Base-by-base conservation (phyloP, 495 filamentous ascomycete species). In the Chaetomium fimeti region DNA sequence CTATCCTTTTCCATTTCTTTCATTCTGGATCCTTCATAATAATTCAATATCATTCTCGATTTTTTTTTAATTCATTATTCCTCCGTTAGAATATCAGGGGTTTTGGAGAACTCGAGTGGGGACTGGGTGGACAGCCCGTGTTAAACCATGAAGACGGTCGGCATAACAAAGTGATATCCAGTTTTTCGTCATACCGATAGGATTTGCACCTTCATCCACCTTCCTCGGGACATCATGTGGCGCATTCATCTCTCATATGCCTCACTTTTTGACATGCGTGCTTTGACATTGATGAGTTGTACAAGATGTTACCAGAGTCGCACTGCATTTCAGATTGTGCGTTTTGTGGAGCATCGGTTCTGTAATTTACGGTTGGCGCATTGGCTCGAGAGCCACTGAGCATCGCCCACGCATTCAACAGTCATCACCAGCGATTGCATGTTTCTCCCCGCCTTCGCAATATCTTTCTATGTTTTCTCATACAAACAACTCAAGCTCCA, bases 391-490 rank as follows among this genome's bases (percentile, higher is more conserved):
- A 15, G 12, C 8, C 53, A 36, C 53, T 18, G 53, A 40, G 27
- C 18, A 4, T 36, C 29, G 32, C 38, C 53, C 53, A 56, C 32
- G 8, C 53, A 38, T 56, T 40, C 53, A 56, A 40, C n/a, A 20
- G 53, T 38, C 5, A 24, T 9, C 53, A 25, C 55, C 20, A 9
- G 42, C 7, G 43, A 60, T 60, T 27, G 28, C 18, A 32, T 20
- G 43, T 47, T 58, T 38, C 57, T 38, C 57, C 45, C 43, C 57
- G 57, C 43, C 57, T 38, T 47, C 22, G 22, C 42, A 45, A 47
- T 25, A 27, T 47, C 25, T 45, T 22, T 24, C 40, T 28, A 5
- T 47, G n/a, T 52, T 57, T 40, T 47, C 36, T 47, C 40, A 25
- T 47, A 47, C 56, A 12, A 57, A 47, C 56, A 5, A 57, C 36